Evolutionary conservation across 192 early-diverging fungal genomes (phyloP).

Genomic region (Backusella circina): DNA sequence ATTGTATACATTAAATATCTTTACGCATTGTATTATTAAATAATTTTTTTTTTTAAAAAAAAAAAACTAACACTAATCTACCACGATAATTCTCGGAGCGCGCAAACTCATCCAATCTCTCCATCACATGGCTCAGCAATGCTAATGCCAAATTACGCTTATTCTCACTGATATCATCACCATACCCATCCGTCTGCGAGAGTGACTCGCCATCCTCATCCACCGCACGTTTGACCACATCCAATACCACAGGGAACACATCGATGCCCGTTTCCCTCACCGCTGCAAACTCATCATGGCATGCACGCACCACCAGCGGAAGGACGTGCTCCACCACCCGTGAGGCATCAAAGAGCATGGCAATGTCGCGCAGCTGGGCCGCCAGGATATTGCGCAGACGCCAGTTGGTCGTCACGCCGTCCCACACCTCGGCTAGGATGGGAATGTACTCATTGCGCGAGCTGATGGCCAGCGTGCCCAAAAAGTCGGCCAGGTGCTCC

Average conservation of each 20-base stretch:
- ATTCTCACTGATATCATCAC: conserved; percentile 14
- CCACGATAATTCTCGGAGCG: conserved; percentile 47
- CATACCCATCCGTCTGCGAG: conserved; percentile 13
- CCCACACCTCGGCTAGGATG: conserved; percentile 60
- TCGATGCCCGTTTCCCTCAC: conserved; percentile 48
- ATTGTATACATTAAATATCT: not conserved
- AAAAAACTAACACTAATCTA: conserved; percentile 52
- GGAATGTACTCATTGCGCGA: conserved; percentile 63
- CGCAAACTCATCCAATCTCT: conserved; percentile 35
- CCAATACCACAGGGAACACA: conserved; percentile 33
- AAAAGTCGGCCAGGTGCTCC: conserved; percentile 59
- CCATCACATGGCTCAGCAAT: conserved; percentile 29
- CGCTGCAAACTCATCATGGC: conserved; percentile 46
- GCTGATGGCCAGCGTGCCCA: conserved; percentile 54
- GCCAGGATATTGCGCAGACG: conserved; percentile 67
- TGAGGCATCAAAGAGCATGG: conserved; percentile 53
- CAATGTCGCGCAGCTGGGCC: conserved; percentile 59
- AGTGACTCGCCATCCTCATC: conserved; percentile 25
- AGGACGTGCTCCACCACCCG: conserved; percentile 60
- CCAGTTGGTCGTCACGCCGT: conserved; percentile 67
- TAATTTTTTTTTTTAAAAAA: not conserved
- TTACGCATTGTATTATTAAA: too few relatives aligned
- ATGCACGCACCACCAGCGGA: conserved; percentile 57
- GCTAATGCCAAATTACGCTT: conserved; percentile 16
- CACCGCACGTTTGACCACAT: conserved; percentile 28